These are phyloP conservation scores for Lactarius tabidus DNA, from an alignment of 768 basidiomycete genomes.

Conservation along the genomic window DNA sequence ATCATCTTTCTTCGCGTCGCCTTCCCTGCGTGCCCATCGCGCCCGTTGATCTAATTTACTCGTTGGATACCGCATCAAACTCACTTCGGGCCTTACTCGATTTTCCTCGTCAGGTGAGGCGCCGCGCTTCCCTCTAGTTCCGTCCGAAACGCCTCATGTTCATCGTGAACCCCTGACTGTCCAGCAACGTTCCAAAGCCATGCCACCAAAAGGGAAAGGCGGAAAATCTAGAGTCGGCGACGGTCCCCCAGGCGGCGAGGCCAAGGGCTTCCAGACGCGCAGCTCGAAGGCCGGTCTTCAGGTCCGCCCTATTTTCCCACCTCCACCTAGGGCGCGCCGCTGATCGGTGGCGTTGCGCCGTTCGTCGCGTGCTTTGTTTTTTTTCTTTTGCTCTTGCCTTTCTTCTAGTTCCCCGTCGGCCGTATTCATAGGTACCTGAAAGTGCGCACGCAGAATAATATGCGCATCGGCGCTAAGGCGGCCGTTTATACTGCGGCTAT, in stretches of 20 bases:
- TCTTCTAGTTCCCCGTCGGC: constrained; percentile 84
- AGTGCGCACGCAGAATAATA: constrained; percentile 86
- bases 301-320: neutral
- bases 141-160: neutral
- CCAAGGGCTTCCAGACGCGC: constrained; percentile 13
- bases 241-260: neutral
- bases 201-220: constrained; percentile 9
- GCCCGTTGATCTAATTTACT: neutral
- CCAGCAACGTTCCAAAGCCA: neutral
- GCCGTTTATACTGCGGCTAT: constrained; percentile 96
- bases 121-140: neutral
- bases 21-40: neutral
- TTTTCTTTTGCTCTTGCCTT: no score
- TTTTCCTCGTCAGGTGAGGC: neutral
- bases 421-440: constrained; percentile 97
- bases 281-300: constrained; percentile 16
- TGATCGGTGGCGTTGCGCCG: neutral
- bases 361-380: no score
- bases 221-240: constrained; percentile 8
- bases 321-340: no score
- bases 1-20: neutral
- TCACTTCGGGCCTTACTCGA: neutral
- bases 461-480: constrained; percentile 93
- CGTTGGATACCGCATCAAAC: neutral
- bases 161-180: neutral